These are phyloP conservation scores for Ammopiptanthus mongolicus DNA, from an alignment of 306 rosid species.

Conservation along the genomic window DNA sequence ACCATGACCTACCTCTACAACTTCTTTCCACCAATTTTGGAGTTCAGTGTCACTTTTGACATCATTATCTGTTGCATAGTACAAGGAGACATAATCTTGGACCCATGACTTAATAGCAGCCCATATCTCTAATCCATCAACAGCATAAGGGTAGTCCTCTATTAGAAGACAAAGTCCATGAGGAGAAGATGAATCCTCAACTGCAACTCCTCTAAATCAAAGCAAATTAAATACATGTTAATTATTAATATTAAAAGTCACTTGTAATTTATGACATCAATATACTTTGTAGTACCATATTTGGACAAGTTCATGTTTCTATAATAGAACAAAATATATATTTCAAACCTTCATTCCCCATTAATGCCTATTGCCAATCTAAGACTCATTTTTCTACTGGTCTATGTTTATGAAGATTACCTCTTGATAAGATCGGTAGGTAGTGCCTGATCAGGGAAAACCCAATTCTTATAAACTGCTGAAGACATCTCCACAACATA, in stretches of 20 bases:
- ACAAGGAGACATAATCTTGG: conserved; percentile 50
- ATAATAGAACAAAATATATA: background rate
- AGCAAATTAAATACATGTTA: conserved; percentile 12
- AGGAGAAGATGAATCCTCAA: conserved; percentile 45
- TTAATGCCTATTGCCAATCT: background rate
- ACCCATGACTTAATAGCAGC: conserved; percentile 61
- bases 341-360: too few species aligned
- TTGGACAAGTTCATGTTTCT: background rate
- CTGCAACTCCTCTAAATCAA: conserved; percentile 59
- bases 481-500: conserved; percentile 69
- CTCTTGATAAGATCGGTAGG: conserved; percentile 58
- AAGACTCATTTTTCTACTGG: background rate
- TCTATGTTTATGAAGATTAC: background rate
- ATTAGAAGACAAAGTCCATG: conserved; percentile 54
- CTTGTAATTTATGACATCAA: background rate
- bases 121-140: conserved; percentile 82
- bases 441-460: conserved; percentile 63
- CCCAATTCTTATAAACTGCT: conserved; percentile 58
- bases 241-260: background rate
- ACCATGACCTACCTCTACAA: conserved; percentile 55
- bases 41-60: conserved; percentile 50
- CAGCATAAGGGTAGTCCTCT: conserved; percentile 82
- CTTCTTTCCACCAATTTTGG: conserved; percentile 81
- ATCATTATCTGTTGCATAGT: conserved; percentile 44
- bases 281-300: background rate